These are phyloP conservation scores for Sphagnum tenellum DNA, from an alignment of 225 moss, liverwort and hornwort genomes.

Conservation along the genomic window DNA sequence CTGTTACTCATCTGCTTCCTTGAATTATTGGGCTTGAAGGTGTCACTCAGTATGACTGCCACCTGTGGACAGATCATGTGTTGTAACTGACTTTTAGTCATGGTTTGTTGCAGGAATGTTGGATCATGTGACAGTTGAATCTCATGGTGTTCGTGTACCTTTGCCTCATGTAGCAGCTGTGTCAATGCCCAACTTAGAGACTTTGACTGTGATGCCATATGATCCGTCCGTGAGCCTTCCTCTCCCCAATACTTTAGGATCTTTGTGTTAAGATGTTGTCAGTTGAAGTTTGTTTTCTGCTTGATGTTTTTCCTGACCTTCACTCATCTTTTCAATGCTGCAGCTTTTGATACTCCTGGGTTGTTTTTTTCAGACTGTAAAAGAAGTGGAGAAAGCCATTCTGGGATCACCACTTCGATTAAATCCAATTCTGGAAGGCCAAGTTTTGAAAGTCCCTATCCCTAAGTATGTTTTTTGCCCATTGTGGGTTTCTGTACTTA, in stretches of 20 bases:
- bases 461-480: conserved; percentile 37
- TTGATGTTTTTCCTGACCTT: too few species aligned
- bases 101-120: conserved; percentile 43
- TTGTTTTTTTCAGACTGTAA: conserved; percentile 51
- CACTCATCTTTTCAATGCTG: neutral
- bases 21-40: too few species aligned
- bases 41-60: too few species aligned
- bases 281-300: too few species aligned
- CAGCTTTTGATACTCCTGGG: neutral
- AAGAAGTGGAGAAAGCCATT: conserved; percentile 78
- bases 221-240: conserved; percentile 62
- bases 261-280: too few species aligned
- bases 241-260: neutral
- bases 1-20: too few species aligned
- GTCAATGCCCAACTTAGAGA: conserved; percentile 61
- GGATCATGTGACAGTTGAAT: conserved; percentile 69
- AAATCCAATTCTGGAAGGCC: conserved; percentile 60
- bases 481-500: too few species aligned
- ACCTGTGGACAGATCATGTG: too few species aligned
- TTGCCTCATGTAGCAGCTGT: conserved; percentile 66
- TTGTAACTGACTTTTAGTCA: too few species aligned
- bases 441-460: conserved; percentile 55
- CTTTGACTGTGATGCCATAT: conserved; percentile 74
- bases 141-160: conserved; percentile 52
- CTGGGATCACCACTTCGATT: conserved; percentile 68